Conservation (phyloP, 768 basidiomycete genomes). For the Russula olivacea region DNA sequence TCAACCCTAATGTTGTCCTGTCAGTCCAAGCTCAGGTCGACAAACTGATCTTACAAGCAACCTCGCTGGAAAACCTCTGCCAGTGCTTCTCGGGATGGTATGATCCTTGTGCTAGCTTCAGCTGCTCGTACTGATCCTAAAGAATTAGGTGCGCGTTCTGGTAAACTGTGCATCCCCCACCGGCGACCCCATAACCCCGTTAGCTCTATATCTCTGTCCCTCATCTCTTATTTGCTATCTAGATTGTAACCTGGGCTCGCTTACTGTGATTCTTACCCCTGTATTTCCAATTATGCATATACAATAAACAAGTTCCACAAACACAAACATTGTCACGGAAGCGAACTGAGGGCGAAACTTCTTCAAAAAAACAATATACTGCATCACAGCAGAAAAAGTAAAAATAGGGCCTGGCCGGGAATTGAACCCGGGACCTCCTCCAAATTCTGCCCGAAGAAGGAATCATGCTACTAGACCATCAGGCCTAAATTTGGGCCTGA, state of each 20-base stretch:
- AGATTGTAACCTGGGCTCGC: background rate
- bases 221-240: slow-evolving; percentile 20
- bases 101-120: slow-evolving; percentile 21
- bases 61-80: slow-evolving; percentile 89
- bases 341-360: background rate
- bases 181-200: background rate
- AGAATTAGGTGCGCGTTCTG: slow-evolving; percentile 38
- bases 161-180: slow-evolving; percentile 27
- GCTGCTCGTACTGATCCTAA: background rate
- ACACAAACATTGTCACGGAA: background rate
- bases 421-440: slow-evolving; percentile 89
- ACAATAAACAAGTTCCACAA: background rate
- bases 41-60: slow-evolving; percentile 88
- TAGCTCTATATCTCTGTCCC: background rate
- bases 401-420: slow-evolving; percentile 63
- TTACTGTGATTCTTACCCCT: background rate
- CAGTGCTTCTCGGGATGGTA: slow-evolving; percentile 96
- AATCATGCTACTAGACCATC: slow-evolving; percentile 25
- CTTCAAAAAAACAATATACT: background rate
- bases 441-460: slow-evolving; percentile 32
- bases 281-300: slow-evolving; percentile 1
- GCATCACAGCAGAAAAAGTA: background rate
- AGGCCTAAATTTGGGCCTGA: slow-evolving; percentile 45
- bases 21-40: slow-evolving; percentile 83
- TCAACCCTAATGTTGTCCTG: slow-evolving; percentile 75